Conservation (phyloP, 768 basidiomycete species). For the Mycena galericulata region DNA sequence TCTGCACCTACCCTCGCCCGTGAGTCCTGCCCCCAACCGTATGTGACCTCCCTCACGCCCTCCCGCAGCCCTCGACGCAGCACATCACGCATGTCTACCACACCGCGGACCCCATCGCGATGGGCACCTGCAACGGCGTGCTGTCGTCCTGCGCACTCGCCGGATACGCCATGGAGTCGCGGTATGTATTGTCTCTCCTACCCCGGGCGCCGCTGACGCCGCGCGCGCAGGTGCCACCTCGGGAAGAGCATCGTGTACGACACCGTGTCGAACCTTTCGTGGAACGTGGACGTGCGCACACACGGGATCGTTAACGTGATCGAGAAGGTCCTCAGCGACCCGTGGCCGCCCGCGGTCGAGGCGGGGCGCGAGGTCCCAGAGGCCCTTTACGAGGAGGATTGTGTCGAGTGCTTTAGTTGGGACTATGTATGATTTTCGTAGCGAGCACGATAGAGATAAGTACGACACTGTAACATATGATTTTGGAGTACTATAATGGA, state of each 20-base stretch:
- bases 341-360: conserved; percentile 78
- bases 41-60: background rate
- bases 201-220: conserved; percentile 6
- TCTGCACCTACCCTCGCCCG: conserved; percentile 89
- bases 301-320: conserved; percentile 87
- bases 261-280: conserved; percentile 86
- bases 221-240: conserved; percentile 78
- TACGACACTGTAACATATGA: too few relatives aligned
- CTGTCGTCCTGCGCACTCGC: conserved; percentile 85
- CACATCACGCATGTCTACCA: conserved; percentile 94
- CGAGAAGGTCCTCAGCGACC: conserved; percentile 74
- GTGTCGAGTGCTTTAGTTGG: conserved; percentile 60
- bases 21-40: conserved; percentile 47
- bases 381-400: conserved; percentile 68
- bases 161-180: conserved; percentile 91
- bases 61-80: conserved; percentile 72
- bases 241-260: conserved; percentile 92
- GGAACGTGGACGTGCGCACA: conserved; percentile 85
- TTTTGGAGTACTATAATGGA: too few relatives aligned
- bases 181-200: conserved; percentile 51
- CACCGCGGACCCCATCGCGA: conserved; percentile 94
- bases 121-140: conserved; percentile 88
- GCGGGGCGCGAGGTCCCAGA: conserved; percentile 73
- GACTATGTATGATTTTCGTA: conserved; percentile 64
- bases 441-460: conserved; percentile 72